Evolutionary conservation across 148 eudicot genomes (phyloP), one percentile per base, ranked within the genome.

Genomic region (Camellia lanceoleosa): DNA sequence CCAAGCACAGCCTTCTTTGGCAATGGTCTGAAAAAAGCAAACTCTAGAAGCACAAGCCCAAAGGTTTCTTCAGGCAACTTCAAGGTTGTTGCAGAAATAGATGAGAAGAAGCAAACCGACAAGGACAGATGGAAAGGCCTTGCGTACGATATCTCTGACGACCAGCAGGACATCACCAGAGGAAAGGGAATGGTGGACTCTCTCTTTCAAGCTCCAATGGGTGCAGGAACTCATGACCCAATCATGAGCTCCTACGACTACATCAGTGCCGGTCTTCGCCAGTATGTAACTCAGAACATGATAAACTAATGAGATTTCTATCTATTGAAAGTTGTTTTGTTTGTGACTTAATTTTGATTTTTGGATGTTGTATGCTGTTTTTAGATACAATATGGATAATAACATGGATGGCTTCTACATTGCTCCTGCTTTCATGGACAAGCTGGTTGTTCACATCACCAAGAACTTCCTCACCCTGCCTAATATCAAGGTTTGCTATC

Each of bases 391-490:
- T 12, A 47, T 87, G 62, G 89, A 87, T 78, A 87, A 87, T 43
- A 84, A 43, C 8, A 73, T 82, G 79, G 76, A 79, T 77, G 89
- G 89, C 12, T 74, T 63, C 66, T 87, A 87, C 66, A 87, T 87
- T 80, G 89, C 89, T 46, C 89, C 89, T 18, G 85, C 89, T 66
- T 87, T 87, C 83, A 82, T 84, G 89, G 87, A 87, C 85, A 87
- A 87, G 81, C 83, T 86, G 38, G 82, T 86, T 61, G 82, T 86
- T 66, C 88, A 86, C 76, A 81, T 86, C 56, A 68, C 86, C 71
- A 87, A 87, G 75, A 87, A 87, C 85, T 87, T 84, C 82, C 67
- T 87, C 64, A 79, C 18, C 75, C 80, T 86, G 74, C 87, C 89
- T 38, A 84, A 84, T 71, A 84, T 86, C 73, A 86, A 86, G 89